Evolutionary conservation across 371 early-diverging fungal species (phyloP).

Genomic region (Globomyces sp.): DNA sequence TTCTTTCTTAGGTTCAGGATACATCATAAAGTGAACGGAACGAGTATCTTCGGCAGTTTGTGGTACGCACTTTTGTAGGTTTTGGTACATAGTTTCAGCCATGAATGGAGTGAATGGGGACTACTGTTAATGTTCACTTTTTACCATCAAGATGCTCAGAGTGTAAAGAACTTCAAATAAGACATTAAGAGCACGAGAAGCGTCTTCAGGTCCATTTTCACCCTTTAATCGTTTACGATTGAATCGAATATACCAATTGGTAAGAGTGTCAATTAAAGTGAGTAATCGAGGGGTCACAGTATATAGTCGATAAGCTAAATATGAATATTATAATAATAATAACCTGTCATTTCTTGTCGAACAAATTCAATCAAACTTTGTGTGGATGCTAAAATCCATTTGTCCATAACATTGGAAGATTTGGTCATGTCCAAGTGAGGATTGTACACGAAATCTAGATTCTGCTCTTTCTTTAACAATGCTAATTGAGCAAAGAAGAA

Average conservation of each 20-base stretch:
- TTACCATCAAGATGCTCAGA: conserved; percentile 84
- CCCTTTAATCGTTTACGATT: conserved; percentile 98
- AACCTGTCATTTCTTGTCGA: conserved; percentile 79
- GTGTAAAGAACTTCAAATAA: conserved; percentile 93
- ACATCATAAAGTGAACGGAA: conserved; percentile 88
- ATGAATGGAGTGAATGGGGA: conserved; percentile 99
- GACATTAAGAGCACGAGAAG: conserved; percentile 81
- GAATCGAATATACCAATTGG: conserved; percentile 99
- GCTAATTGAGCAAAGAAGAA: conserved; percentile 94
- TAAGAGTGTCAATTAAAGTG: conserved; percentile 92
- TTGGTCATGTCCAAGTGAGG: conserved; percentile 53
- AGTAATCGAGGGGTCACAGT: conserved; percentile 93
- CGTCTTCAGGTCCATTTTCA: conserved; percentile 86
- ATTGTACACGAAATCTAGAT: conserved; percentile 75
- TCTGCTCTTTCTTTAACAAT: conserved; percentile 84
- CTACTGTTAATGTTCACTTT: too few relatives aligned
- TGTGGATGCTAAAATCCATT: conserved; percentile 94
- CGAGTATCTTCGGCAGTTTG: conserved; percentile 74
- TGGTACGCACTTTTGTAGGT: conserved; percentile 70
- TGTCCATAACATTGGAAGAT: conserved; percentile 93
- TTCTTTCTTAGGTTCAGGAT: conserved; percentile 90
- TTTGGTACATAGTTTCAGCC: conserved; percentile 98
- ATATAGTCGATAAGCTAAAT: conserved; percentile 88
- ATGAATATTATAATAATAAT: too few relatives aligned
- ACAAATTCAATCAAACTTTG: conserved; percentile 92